Evolutionary conservation across 139 green algal genomes (phyloP).

Genomic region (Tetradesmus lagerheimii): DNA sequence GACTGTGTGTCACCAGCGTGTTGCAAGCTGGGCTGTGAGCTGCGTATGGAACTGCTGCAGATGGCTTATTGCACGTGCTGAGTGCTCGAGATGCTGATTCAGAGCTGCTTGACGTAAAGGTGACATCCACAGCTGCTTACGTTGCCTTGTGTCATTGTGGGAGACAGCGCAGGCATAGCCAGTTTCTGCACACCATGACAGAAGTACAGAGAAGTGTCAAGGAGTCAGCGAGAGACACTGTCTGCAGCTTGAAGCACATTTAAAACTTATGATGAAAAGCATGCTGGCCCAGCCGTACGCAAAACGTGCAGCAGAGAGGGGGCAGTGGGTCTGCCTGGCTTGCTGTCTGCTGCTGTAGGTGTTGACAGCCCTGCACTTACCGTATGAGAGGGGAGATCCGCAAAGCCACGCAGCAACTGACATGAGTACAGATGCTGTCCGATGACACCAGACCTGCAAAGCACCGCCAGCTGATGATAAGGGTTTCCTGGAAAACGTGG

Average conservation of each 20-base stretch:
- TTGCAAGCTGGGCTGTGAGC: no score
- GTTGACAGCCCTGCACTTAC: background rate
- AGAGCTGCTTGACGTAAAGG: no score
- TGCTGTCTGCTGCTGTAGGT: conserved; percentile 7
- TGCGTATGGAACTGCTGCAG: background rate
- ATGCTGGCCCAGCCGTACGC: no score
- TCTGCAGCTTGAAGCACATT: background rate
- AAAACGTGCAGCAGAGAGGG: background rate
- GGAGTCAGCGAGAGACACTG: background rate
- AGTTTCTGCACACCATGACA: conserved; percentile 56
- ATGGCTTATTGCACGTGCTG: background rate
- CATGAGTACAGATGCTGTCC: background rate
- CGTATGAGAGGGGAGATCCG: conserved; percentile 21
- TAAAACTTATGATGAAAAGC: no score
- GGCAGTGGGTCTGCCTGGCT: background rate
- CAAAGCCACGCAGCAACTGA: conserved; percentile 16
- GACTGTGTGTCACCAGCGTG: no score
- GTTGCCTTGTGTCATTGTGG: conserved; percentile 90
- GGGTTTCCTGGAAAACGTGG: background rate
- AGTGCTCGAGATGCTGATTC: background rate
- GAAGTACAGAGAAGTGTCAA: background rate
- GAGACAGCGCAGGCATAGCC: conserved; percentile 89
- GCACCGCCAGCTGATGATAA: background rate
- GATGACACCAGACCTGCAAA: background rate
- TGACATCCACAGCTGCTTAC: conserved; percentile 40